Evolutionary conservation across 768 basidiomycete species (phyloP).

Genomic region (Lentinula detonsa): DNA sequence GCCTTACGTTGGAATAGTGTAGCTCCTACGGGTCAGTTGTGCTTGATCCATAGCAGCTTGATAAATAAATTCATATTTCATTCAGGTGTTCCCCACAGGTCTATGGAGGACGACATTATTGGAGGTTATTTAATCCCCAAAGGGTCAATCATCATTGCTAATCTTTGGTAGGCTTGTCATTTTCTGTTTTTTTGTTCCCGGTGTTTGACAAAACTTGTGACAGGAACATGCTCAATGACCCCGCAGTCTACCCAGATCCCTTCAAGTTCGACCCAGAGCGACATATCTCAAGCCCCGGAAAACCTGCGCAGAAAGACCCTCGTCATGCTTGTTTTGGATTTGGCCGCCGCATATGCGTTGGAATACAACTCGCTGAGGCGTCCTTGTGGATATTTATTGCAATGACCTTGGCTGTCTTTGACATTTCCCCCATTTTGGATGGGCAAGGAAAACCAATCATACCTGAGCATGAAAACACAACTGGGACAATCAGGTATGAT

Average conservation of each 20-base stretch:
- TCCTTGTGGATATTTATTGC: conserved; percentile 35
- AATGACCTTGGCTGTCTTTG: conserved; percentile 35
- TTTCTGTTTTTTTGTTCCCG: background rate
- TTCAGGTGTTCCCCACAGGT: conserved; percentile 32
- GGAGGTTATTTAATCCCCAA: conserved; percentile 40
- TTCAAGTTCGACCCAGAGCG: conserved; percentile 40
- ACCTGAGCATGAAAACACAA: conserved; percentile 9
- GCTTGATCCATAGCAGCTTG: background rate
- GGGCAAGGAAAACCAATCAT: conserved; percentile 5
- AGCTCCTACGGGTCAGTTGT: conserved; percentile 32
- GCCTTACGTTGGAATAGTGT: conserved; percentile 43
- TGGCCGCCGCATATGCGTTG: conserved; percentile 32
- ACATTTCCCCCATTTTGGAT: conserved; percentile 26
- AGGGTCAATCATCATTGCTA: conserved; percentile 26
- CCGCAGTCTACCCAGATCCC: conserved; percentile 34
- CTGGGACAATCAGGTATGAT: conserved; percentile 10
- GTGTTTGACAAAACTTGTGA: background rate
- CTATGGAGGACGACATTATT: conserved; percentile 35
- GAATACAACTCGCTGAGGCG: conserved; percentile 29
- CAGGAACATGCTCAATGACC: conserved; percentile 39
- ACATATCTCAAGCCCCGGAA: conserved; percentile 30
- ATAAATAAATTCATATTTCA: conserved; percentile 10
- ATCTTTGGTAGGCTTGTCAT: conserved; percentile 21
- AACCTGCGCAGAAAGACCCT: conserved; percentile 34
- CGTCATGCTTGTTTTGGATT: conserved; percentile 46